Evolutionary conservation across 495 filamentous ascomycete species (phyloP), one percentile per base, ranked within the genome.

Genomic region (Neurospora sp.): DNA sequence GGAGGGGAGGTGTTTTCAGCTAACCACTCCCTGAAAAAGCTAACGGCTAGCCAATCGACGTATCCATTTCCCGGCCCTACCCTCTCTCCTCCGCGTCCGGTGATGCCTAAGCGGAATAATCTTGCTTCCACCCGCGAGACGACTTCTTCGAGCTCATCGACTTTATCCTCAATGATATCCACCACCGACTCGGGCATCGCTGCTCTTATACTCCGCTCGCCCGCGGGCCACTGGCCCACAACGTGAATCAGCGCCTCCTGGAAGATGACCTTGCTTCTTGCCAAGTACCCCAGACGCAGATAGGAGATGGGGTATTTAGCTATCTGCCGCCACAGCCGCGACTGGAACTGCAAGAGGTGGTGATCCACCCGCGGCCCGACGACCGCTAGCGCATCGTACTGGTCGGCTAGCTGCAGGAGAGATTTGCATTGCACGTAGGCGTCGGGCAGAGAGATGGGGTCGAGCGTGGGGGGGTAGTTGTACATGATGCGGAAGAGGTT

Each of bases 401-500:
- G 92, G 79, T 97, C 94, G 9, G 92, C 94, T 42, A 97, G 84
- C 21, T 87, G 88, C 40, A 97, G 88, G 8, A 97, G 89, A 11
- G 91, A 89, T 81, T 97, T 96, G 87, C 93, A 97, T 79, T 97
- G 92, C 38, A 94, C 89, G 81, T 98, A 98, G 21, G 93, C 92
- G 76, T 93, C 90, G 74, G 93, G 93, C 73, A 97, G 94, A 79
- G 95, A 94, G 79, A 94, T 87, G 28, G 87, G 86, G 83, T 96
- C 93, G 38, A 98, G 87, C 5, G 87, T 77, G 0, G 94, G 94
- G 3, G 93, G 84, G 79, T 96, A 91, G 80, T 97, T 97, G 84
- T 97, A 97, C 85, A 97, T 96, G 69, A 94, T 89, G 71, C 94
- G 91, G 80, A 97, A 93, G 71, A 97, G 86, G 82, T 97, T 97